Conservation (phyloP, 441 rosid genomes). For the Erodium texanum region DNA sequence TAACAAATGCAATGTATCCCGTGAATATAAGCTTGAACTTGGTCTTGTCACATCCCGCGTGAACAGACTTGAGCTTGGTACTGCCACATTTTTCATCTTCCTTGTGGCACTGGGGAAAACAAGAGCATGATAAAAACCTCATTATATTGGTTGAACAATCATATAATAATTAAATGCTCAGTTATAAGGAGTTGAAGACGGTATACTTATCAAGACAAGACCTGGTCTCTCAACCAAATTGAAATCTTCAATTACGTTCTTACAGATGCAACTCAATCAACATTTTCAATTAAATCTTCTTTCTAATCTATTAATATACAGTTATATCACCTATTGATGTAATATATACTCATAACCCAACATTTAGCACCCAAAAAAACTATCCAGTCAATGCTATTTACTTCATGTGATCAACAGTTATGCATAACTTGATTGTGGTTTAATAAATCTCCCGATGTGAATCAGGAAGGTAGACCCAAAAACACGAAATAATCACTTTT, state of each 20-base stretch:
- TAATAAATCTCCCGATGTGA: not conserved
- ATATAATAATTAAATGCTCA: not conserved
- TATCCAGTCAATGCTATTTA: not conserved
- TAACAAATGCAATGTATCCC: constrained; percentile 43
- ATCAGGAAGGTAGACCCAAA: not conserved
- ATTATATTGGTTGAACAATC: not conserved
- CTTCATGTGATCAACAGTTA: not conserved
- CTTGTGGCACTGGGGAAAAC: constrained; percentile 28
- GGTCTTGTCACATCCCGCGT: constrained; percentile 26
- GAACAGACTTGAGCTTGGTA: constrained; percentile 56
- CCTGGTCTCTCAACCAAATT: not conserved
- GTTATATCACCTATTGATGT: not conserved
- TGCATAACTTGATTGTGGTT: not conserved
- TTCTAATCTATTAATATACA: not conserved
- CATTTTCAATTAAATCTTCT: not conserved
- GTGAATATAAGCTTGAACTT: constrained; percentile 53
- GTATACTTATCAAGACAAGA: not conserved
- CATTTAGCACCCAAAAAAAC: not conserved
- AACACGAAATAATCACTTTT: constrained; percentile 7
- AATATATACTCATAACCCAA: not conserved
- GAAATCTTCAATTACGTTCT: not conserved
- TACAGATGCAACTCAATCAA: too few species aligned
- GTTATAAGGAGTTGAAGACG: not conserved
- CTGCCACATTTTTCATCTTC: constrained; percentile 27
- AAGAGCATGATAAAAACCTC: not conserved